Evolutionary conservation across 768 basidiomycete genomes (phyloP).

Genomic region (Coprinopsis cinerea): DNA sequence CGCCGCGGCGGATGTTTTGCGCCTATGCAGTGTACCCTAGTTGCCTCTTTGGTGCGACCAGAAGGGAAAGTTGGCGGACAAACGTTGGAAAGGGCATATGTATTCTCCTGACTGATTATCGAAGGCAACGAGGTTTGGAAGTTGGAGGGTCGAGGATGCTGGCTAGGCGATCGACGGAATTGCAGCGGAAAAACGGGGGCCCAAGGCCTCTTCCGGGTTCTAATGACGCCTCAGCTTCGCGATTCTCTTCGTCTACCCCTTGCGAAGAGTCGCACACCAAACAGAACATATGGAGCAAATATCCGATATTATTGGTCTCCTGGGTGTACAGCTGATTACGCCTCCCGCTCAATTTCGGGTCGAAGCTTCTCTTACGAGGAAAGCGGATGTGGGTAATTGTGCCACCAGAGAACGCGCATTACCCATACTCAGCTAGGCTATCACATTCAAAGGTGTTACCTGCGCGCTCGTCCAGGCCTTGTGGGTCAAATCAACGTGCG

Average conservation of each 20-base stretch:
- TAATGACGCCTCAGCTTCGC: neutral
- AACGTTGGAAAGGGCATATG: neutral
- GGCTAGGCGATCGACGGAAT: slow-evolving; percentile 3
- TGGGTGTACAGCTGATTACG: neutral
- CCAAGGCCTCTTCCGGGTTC: neutral
- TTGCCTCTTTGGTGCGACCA: neutral
- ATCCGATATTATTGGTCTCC: neutral
- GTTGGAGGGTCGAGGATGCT: neutral
- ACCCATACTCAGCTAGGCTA: neutral
- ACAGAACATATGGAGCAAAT: neutral
- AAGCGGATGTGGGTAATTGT: neutral
- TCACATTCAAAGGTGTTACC: neutral
- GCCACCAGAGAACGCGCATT: neutral
- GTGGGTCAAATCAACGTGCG: neutral
- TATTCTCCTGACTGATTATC: neutral
- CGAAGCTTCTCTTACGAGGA: neutral
- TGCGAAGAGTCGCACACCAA: neutral
- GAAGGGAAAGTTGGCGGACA: neutral
- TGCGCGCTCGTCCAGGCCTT: neutral
- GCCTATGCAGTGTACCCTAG: neutral
- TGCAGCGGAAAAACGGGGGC: neutral
- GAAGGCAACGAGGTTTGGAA: neutral
- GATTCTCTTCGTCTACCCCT: neutral
- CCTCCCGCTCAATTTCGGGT: neutral
- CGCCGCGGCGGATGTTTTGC: neutral